Evolutionary conservation across 345 rosid genomes (phyloP).

Genomic region (Kernera saxatilis): DNA sequence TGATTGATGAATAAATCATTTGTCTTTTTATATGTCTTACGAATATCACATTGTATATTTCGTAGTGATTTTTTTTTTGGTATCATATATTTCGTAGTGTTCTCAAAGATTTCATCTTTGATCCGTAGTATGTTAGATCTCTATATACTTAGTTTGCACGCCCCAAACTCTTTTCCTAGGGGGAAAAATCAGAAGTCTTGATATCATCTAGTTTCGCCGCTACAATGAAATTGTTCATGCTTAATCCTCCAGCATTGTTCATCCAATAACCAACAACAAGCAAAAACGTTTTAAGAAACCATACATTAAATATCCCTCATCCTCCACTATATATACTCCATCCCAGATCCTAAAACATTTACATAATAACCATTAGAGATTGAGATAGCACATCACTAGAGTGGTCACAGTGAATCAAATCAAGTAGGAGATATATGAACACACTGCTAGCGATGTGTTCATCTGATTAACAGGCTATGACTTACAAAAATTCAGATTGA

Average conservation of each 20-base stretch:
- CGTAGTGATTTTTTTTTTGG: too few relatives aligned
- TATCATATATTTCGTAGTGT: neutral
- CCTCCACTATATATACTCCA: slow-evolving; percentile 90
- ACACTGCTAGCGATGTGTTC: neutral
- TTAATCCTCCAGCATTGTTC: slow-evolving; percentile 62
- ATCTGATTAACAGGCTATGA: neutral
- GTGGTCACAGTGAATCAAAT: neutral
- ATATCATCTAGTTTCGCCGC: slow-evolving; percentile 86
- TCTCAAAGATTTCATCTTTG: neutral
- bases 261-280: slow-evolving; percentile 2
- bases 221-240: slow-evolving; percentile 81
- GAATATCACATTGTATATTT: neutral
- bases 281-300: neutral
- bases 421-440: neutral
- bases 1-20: too few relatives aligned
- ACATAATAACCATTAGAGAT: neutral
- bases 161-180: slow-evolving; percentile 82
- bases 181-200: slow-evolving; percentile 81
- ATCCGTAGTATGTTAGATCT: neutral
- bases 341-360: slow-evolving; percentile 53
- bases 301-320: slow-evolving; percentile 33
- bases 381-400: neutral
- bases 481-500: neutral
- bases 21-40: neutral
- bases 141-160: too few relatives aligned